Conservation (phyloP, 2,329 filamentous ascomycete species). For the Aureobasidium leucospermi region DNA sequence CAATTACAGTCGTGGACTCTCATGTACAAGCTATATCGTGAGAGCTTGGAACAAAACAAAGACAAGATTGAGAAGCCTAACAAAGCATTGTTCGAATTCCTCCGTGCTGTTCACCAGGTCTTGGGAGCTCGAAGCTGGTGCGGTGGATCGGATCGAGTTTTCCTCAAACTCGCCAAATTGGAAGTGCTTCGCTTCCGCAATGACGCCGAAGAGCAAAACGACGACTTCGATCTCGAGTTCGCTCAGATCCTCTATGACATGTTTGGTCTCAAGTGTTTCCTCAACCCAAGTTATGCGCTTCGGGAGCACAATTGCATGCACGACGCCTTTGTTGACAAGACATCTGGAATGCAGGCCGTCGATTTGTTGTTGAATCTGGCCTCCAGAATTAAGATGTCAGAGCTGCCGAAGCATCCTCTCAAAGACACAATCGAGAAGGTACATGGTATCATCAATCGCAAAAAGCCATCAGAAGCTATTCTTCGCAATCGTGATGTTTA, state of each 20-base stretch:
- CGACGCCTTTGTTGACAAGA: constrained; percentile 67
- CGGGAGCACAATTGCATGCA: constrained; percentile 70
- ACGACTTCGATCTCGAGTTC: constrained; percentile 80
- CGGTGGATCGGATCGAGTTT: constrained; percentile 75
- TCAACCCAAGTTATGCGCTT: constrained; percentile 29
- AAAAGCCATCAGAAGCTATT: constrained; percentile 72
- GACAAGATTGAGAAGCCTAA: constrained; percentile 56
- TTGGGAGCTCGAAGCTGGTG: constrained; percentile 80
- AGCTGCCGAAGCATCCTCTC: constrained; percentile 83
- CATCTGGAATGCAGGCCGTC: constrained; percentile 71
- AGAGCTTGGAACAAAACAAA: constrained; percentile 61
- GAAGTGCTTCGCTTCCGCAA: constrained; percentile 65
- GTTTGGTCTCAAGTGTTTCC: constrained; percentile 62
- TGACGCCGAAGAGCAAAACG: constrained; percentile 49
- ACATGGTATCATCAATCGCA: constrained; percentile 71
- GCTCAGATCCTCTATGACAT: constrained; percentile 79
- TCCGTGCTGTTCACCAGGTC: constrained; percentile 75
- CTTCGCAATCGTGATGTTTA: constrained; percentile 83
- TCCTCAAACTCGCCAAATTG: constrained; percentile 80
- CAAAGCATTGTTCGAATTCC: constrained; percentile 68
- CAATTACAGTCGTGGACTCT: constrained; percentile 83
- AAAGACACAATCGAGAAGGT: constrained; percentile 89
- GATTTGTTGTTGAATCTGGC: constrained; percentile 78
- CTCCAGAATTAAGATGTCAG: constrained; percentile 78
- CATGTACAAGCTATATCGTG: constrained; percentile 72